phyloP scores from a whole-genome alignment of 75 land plant genomes.

The Sequoiadendron giganteum region DNA sequence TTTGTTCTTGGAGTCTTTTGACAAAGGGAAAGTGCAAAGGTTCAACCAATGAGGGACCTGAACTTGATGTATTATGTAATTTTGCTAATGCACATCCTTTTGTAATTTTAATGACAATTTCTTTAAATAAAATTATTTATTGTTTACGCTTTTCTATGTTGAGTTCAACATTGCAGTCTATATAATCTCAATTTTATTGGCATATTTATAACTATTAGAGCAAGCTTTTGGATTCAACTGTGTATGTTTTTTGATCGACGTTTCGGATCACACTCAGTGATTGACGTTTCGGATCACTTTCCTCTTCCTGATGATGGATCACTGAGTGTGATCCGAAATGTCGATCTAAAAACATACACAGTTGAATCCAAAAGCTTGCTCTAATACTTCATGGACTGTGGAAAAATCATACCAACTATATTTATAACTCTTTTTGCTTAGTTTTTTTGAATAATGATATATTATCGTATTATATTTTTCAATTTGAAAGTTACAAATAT shows the following conservation, averaged over 20 bases:
- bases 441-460: background rate
- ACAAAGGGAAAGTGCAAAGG: background rate
- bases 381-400: too few relatives aligned
- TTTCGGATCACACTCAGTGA: too few relatives aligned
- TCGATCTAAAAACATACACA: too few relatives aligned
- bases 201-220: too few relatives aligned
- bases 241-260: too few relatives aligned
- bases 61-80: background rate
- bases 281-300: too few relatives aligned
- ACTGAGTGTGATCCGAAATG: too few relatives aligned
- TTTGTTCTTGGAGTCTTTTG: background rate
- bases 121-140: background rate
- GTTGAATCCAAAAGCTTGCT: too few relatives aligned
- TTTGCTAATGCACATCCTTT: background rate
- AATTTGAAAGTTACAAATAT: background rate
- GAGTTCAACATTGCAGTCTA: background rate
- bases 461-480: background rate
- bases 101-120: background rate
- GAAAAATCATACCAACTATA: too few relatives aligned
- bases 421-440: background rate
- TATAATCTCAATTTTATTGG: background rate
- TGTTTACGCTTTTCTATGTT: background rate
- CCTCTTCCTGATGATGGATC: too few relatives aligned
- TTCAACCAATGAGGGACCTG: background rate
- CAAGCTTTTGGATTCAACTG: too few relatives aligned